These are phyloP conservation scores for Pyrenopolyporus hunteri DNA, from an alignment of 495 filamentous ascomycete species.

Conservation along the genomic window DNA sequence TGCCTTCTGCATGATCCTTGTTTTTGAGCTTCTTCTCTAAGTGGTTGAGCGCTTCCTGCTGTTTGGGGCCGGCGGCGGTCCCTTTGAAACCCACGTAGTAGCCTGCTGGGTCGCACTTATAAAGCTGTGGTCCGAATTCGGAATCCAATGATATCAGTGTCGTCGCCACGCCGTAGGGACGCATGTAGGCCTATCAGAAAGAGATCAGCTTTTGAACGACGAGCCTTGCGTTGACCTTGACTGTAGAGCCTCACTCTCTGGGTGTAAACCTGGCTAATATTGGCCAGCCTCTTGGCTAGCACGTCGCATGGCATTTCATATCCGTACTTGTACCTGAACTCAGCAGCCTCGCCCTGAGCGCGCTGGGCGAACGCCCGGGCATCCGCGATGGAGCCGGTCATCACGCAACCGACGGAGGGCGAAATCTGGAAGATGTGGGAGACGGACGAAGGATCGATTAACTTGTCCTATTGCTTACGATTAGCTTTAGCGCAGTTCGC, in stretches of 20 bases:
- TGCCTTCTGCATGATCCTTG: constrained; percentile 91
- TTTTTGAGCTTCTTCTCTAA: constrained; percentile 99
- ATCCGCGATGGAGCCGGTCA: constrained; percentile 98
- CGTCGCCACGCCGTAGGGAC: constrained; percentile 91
- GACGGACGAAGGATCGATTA: constrained; percentile 96
- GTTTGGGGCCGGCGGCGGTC: constrained; percentile 94
- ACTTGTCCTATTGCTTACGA: constrained; percentile 76
- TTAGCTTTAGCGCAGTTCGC: constrained; percentile 45
- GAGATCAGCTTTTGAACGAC: constrained; percentile 26
- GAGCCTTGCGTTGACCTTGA: constrained; percentile 11
- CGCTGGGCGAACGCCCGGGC: constrained; percentile 89
- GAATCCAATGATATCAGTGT: constrained; percentile 93
- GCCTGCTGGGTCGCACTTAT: constrained; percentile 97
- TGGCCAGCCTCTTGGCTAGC: constrained; percentile 92
- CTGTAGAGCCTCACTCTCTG: constrained; percentile 72
- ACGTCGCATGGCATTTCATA: constrained; percentile 99
- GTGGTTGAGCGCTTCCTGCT: constrained; percentile 96
- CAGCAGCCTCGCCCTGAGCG: constrained; percentile 92
- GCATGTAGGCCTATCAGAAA: constrained; percentile 85
- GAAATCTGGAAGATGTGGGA: constrained; percentile 97
- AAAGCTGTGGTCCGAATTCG: constrained; percentile 93
- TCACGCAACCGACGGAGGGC: constrained; percentile 94
- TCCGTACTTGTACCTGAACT: constrained; percentile 97
- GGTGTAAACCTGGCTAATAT: constrained; percentile 99
- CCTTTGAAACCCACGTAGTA: constrained; percentile 99